Conservation (phyloP, 139 green algal species). For the Ulvella scutata region DNA sequence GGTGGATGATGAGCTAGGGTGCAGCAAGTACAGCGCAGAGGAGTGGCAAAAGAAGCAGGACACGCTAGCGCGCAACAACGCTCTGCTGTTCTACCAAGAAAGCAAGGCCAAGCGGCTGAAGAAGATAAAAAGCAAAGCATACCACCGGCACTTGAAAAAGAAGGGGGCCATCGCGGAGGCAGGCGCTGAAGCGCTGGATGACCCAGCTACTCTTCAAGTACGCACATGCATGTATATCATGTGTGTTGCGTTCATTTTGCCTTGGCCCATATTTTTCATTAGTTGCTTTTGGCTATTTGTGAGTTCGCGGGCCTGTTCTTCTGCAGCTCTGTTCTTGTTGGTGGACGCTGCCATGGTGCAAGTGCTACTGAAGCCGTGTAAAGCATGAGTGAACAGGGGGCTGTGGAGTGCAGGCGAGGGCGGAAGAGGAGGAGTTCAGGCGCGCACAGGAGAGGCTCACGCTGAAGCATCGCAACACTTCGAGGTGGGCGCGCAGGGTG, state of each 20-base stretch:
- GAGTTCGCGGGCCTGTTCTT: too few relatives aligned
- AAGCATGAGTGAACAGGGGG: too few relatives aligned
- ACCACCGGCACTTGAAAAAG: slow-evolving; percentile 26
- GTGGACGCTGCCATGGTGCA: too few relatives aligned
- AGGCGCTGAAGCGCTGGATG: neutral
- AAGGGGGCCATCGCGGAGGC: slow-evolving; percentile 13
- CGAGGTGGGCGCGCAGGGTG: slow-evolving; percentile 65
- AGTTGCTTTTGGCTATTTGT: too few relatives aligned
- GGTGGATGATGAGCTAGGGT: slow-evolving; percentile 6
- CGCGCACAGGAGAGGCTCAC: slow-evolving; percentile 81
- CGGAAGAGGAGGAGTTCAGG: slow-evolving; percentile 56
- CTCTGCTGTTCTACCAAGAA: slow-evolving; percentile 86
- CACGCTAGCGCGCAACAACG: slow-evolving; percentile 56
- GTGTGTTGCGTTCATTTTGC: neutral
- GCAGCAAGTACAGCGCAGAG: slow-evolving; percentile 47
- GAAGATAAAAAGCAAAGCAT: slow-evolving; percentile 74
- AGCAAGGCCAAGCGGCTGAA: slow-evolving; percentile 69
- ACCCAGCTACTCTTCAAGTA: neutral
- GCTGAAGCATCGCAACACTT: slow-evolving; percentile 84
- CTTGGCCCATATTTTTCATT: too few relatives aligned
- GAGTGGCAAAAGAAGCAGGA: slow-evolving; percentile 54
- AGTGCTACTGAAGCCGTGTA: too few relatives aligned
- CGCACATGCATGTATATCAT: too few relatives aligned
- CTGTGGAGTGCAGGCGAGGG: slow-evolving; percentile 3
- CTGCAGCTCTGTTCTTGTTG: too few relatives aligned